phyloP scores from a whole-genome alignment of 371 early-diverging fungal species.

The Gilbertella persicaria region DNA sequence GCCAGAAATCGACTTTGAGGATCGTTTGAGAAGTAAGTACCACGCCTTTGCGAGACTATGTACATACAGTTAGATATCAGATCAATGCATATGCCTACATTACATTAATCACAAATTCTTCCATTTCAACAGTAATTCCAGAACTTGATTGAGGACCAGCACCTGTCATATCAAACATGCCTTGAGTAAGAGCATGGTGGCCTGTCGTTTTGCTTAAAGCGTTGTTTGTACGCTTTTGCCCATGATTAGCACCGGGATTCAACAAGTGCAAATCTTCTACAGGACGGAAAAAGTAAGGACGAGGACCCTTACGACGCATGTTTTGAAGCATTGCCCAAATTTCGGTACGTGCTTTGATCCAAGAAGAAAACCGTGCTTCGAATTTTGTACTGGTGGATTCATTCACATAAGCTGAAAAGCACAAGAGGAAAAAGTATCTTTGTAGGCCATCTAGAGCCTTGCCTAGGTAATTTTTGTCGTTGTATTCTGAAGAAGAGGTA shows the following conservation, averaged over 20 bases:
- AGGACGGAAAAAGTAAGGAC: conserved; percentile 64
- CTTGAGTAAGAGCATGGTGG: conserved; percentile 12
- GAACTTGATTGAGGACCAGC: conserved; percentile 34
- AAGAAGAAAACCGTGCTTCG: conserved; percentile 49
- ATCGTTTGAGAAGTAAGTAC: conserved; percentile 72
- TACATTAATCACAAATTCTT: conserved; percentile 64
- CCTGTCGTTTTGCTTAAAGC: conserved; percentile 5
- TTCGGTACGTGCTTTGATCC: conserved; percentile 61
- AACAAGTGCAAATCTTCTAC: conserved; percentile 64
- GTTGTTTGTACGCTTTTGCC: conserved; percentile 1
- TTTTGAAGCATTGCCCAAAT: conserved; percentile 63
- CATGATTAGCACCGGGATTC: background rate
- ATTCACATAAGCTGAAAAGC: conserved; percentile 63
- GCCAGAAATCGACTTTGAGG: conserved; percentile 76
- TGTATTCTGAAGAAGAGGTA: conserved; percentile 26
- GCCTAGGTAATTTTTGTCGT: conserved; percentile 38
- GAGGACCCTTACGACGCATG: conserved; percentile 53
- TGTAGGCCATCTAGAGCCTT: conserved; percentile 65
- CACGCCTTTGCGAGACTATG: conserved; percentile 60
- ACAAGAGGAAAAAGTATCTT: conserved; percentile 66
- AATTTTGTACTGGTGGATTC: conserved; percentile 49
- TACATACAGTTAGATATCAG: background rate
- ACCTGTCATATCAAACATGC: conserved; percentile 55
- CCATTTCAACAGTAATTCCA: conserved; percentile 53
- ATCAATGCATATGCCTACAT: background rate